These are phyloP conservation scores for Scytalidium lignicola DNA, from an alignment of 2,329 filamentous ascomycete genomes.

Conservation along the genomic window DNA sequence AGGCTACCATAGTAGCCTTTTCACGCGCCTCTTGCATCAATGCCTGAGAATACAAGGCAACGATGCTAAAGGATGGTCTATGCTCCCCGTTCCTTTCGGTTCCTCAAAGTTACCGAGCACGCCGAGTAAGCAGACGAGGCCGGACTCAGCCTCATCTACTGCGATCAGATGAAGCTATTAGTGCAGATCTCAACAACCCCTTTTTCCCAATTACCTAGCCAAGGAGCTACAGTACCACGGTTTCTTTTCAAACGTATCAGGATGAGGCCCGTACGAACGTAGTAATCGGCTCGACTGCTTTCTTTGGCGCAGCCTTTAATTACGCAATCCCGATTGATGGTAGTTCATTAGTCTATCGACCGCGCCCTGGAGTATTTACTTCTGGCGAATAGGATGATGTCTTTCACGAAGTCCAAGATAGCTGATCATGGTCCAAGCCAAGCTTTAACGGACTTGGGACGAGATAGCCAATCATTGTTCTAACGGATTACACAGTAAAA, in stretches of 20 bases:
- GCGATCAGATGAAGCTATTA: neutral
- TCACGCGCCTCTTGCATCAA: neutral
- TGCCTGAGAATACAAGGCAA: neutral
- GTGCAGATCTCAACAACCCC: neutral
- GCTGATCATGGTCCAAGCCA: neutral
- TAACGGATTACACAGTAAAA: neutral
- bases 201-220: neutral
- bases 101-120: too few relatives aligned
- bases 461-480: neutral
- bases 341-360: too few relatives aligned
- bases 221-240: too few relatives aligned
- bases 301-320: neutral
- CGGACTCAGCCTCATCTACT: neutral
- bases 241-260: too few relatives aligned
- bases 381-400: neutral
- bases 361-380: neutral
- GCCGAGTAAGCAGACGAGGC: too few relatives aligned
- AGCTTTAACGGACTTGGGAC: neutral
- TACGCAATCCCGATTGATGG: too few relatives aligned
- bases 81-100: too few relatives aligned
- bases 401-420: neutral
- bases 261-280: neutral
- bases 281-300: neutral
- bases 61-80: too few relatives aligned
- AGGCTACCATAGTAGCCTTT: neutral